These are phyloP conservation scores for Boechera divaricarpa DNA, from an alignment of 345 rosid species.

Conservation along the genomic window DNA sequence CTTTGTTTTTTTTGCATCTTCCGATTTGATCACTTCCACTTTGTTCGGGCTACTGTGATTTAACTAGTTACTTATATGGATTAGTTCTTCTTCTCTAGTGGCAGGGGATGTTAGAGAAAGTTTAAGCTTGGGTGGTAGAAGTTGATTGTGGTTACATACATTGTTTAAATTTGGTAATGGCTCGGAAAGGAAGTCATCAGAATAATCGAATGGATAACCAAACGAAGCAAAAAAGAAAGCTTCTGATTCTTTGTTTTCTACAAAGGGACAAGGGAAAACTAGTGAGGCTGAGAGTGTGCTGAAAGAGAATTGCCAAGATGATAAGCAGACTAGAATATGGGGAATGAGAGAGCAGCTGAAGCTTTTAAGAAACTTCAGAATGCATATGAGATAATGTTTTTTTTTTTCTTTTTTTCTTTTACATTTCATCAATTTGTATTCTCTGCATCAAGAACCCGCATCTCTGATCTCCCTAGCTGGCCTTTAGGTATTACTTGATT, in stretches of 20 bases:
- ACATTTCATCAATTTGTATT: conserved; percentile 33
- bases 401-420: not conserved
- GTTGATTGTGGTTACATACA: conserved; percentile 34
- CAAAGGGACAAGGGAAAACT: conserved; percentile 52
- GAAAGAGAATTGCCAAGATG: conserved; percentile 54
- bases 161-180: conserved; percentile 54
- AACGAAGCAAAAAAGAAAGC: conserved; percentile 55
- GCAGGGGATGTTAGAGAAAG: conserved; percentile 39
- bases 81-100: conserved; percentile 31
- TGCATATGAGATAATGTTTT: conserved; percentile 77
- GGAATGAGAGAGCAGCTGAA: conserved; percentile 98
- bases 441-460: not conserved
- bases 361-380: conserved; percentile 99
- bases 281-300: conserved; percentile 51
- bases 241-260: conserved; percentile 50
- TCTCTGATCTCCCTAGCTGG: conserved; percentile 32
- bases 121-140: conserved; percentile 27
- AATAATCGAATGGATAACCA: conserved; percentile 71
- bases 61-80: conserved; percentile 9
- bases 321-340: conserved; percentile 87
- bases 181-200: conserved; percentile 83
- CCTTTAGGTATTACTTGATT: conserved; percentile 81
- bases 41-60: not conserved
- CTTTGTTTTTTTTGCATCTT: not conserved
- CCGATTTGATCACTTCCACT: conserved; percentile 20